Evolutionary conservation across 2,329 filamentous ascomycete species (phyloP).

Genomic region (Macrophomina phaseolina): DNA sequence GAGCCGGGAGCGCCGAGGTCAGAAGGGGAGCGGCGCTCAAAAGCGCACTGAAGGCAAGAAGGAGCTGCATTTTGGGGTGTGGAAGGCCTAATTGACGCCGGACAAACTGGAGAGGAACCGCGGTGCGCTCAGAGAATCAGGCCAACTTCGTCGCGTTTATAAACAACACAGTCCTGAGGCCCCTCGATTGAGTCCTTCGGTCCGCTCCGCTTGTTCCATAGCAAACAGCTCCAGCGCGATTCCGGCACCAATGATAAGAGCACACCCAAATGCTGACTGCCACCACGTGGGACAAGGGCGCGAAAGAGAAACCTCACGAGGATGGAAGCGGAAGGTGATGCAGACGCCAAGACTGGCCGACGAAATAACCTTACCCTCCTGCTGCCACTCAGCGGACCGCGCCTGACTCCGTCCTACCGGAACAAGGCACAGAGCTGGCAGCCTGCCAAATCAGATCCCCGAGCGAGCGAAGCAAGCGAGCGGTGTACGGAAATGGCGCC

Average conservation of each 20-base stretch:
- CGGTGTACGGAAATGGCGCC: neutral
- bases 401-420: neutral
- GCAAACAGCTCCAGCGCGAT: neutral
- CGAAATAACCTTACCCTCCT: slow-evolving; percentile 18
- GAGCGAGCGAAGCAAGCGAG: slow-evolving; percentile 8
- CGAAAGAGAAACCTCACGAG: slow-evolving; percentile 12
- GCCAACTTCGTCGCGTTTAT: slow-evolving; percentile 9
- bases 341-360: slow-evolving; percentile 16
- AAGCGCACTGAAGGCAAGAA: slow-evolving; percentile 20
- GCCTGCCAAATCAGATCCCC: neutral
- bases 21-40: slow-evolving; percentile 18
- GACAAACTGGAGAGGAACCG: neutral
- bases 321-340: slow-evolving; percentile 28
- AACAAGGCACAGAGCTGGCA: neutral
- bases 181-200: neutral
- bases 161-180: slow-evolving; percentile 5
- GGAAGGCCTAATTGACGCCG: neutral
- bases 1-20: slow-evolving; percentile 37
- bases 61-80: slow-evolving; percentile 10
- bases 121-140: neutral
- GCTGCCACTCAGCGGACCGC: slow-evolving; percentile 20
- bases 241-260: slow-evolving; percentile 18
- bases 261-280: slow-evolving; percentile 7
- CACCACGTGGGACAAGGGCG: slow-evolving; percentile 13
- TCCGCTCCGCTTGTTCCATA: slow-evolving; percentile 15